Conservation (phyloP, 2,329 filamentous ascomycete species). For the Neofusicoccum laricinum region DNA sequence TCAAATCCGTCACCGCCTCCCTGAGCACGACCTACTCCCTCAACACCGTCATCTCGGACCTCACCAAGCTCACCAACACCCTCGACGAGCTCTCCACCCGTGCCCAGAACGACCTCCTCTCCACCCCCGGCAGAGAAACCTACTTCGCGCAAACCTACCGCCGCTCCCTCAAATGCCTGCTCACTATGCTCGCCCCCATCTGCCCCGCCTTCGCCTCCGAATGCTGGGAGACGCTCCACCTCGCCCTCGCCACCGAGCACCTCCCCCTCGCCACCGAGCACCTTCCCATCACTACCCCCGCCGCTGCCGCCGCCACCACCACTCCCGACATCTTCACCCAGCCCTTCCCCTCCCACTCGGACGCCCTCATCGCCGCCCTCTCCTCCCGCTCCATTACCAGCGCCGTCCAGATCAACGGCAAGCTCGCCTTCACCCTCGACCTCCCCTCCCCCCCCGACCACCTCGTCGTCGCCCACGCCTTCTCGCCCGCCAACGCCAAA, state of each 20-base stretch:
- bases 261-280: conserved; percentile 2
- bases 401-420: conserved; percentile 79
- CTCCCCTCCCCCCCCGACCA: conserved; percentile 30
- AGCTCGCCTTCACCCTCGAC: conserved; percentile 61
- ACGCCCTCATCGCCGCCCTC: conserved; percentile 53
- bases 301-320: conserved; percentile 17
- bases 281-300: too few relatives aligned
- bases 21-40: conserved; percentile 71
- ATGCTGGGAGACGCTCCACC: conserved; percentile 64
- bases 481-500: conserved; percentile 39
- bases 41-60: conserved; percentile 79
- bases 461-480: conserved; percentile 70
- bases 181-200: conserved; percentile 75
- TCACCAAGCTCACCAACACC: conserved; percentile 77
- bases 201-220: conserved; percentile 79
- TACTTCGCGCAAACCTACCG: conserved; percentile 45
- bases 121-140: conserved; percentile 42
- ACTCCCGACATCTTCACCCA: conserved; percentile 41
- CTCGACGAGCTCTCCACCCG: conserved; percentile 28
- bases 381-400: conserved; percentile 53
- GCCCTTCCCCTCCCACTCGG: conserved; percentile 55
- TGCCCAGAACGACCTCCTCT: conserved; percentile 36
- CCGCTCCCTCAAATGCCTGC: conserved; percentile 45
- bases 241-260: conserved; percentile 25
- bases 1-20: conserved; percentile 64